Evolutionary conservation across 2,329 filamentous ascomycete genomes (phyloP).

Genomic region (Passalora sequoiae): DNA sequence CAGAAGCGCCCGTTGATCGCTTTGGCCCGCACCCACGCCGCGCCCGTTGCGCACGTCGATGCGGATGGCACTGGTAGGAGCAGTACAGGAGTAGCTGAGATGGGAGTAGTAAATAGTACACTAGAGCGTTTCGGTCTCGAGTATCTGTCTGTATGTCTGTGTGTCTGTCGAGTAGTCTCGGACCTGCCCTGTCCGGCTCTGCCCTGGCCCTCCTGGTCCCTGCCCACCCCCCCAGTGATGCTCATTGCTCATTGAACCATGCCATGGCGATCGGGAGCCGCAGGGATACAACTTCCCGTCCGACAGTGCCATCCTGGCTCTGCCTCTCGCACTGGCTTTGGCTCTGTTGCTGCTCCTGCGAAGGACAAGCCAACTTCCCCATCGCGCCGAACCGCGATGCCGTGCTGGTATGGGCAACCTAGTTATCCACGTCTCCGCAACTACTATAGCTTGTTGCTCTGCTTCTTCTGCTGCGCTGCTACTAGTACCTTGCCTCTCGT

Average conservation of each 20-base stretch:
- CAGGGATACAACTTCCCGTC: constrained; percentile 5
- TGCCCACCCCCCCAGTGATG: no score
- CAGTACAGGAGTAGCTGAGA: no score
- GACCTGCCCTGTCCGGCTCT: background rate
- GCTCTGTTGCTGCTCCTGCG: background rate
- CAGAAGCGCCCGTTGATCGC: background rate
- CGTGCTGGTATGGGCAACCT: constrained; percentile 4
- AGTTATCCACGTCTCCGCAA: constrained; percentile 13
- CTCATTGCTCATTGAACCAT: constrained; percentile 3
- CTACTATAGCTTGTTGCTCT: constrained; percentile 3
- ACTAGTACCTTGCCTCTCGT: no score
- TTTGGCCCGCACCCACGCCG: background rate
- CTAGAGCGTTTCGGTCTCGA: no score
- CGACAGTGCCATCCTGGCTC: constrained; percentile 6
- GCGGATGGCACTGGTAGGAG: no score
- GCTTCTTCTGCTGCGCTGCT: no score
- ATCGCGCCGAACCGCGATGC: constrained; percentile 9
- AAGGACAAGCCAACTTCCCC: constrained; percentile 5
- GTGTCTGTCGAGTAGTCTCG: no score
- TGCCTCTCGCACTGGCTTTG: background rate
- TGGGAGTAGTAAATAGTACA: no score
- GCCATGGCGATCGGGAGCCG: constrained; percentile 7
- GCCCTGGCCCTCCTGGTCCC: no score
- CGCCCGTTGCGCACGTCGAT: no score
- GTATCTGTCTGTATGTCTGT: no score